phyloP scores from a whole-genome alignment of 1,139 yeast species.

The Blastobotrys illinoisensis region DNA sequence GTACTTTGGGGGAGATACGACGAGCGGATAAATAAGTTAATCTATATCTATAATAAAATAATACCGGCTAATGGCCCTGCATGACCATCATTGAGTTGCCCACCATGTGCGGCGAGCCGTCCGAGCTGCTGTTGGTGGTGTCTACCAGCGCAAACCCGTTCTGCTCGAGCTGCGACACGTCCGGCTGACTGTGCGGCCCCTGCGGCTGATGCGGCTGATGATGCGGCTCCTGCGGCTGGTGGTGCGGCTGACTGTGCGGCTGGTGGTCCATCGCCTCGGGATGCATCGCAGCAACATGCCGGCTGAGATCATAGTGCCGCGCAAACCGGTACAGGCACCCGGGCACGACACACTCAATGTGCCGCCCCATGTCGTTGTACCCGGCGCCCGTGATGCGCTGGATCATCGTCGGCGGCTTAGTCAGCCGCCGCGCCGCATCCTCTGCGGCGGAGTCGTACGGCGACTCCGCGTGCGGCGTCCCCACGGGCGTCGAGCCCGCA shows the following conservation, averaged over 20 bases:
- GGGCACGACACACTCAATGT: conserved; percentile 30
- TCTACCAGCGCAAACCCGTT: background rate
- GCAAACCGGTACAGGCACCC: conserved; percentile 35
- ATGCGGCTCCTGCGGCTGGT: background rate
- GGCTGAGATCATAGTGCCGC: conserved; percentile 36
- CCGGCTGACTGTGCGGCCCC: background rate
- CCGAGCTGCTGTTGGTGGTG: background rate
- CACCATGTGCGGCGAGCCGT: background rate
- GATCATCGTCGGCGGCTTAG: conserved; percentile 22
- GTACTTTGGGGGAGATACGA: background rate
- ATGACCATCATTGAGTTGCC: background rate
- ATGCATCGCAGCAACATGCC: conserved; percentile 34
- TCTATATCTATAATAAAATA: background rate
- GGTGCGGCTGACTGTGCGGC: background rate
- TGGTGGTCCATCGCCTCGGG: conserved; percentile 7
- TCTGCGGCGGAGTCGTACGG: conserved; percentile 1
- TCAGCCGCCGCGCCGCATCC: conserved; percentile 11
- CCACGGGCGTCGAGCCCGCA: conserved; percentile 3
- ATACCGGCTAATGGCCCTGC: background rate
- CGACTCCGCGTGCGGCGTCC: background rate
- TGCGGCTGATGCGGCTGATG: background rate
- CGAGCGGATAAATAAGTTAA: background rate
- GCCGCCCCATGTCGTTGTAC: conserved; percentile 28
- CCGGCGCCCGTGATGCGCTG: conserved; percentile 36
- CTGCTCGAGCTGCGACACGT: background rate